Evolutionary conservation across 306 rosid genomes (phyloP), one percentile per base, ranked within the genome.

Genomic region (Lagenaria siceraria): DNA sequence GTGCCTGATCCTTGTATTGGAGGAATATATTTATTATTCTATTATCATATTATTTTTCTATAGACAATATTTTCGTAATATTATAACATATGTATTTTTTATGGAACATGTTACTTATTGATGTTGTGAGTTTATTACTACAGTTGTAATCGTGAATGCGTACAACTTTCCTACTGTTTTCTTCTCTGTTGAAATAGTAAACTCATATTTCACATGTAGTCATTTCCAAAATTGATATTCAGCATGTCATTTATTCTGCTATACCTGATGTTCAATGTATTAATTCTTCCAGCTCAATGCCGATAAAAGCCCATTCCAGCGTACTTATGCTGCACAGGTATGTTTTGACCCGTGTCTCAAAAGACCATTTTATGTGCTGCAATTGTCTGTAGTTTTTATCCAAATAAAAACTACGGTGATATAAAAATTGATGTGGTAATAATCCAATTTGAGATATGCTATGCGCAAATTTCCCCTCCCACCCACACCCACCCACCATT

Each of bases 311-410:
- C 99, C 99, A 7, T 96, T 92, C 86, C 99, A 92, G 81, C 90
- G 99, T 78, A 92, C 98, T 77, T 96, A 96, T 85, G 99, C 99
- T 36, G 69, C 90, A 84, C 99, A 96, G 98, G 99, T 96, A 74
- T 65, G 59, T 31, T 83, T 43, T 79, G 75, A 79, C 27, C 73
- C 82, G 78, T 78, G 59, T 76, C 69, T 33, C 63, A 33, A 59
- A 42, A 21, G 55, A 62, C 70, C 17, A 63, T 48, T 27, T 55
- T 53, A 52, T 55, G 49, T 35, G 21, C 52, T 54, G 27, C 75
- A 46, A 5, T 9, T 27, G 60, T 29, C 13, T 70, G 5, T 24
- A 5, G 54, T 22, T 40, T 69, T 42, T n/a, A 68, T 13, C 53
- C 54, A 21, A 68, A 42, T 69, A 43, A 70, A 43, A 69, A 3